Evolutionary conservation across 805 yeast species (phyloP).

Genomic region (Zygosaccharomyces kombuchaensis): DNA sequence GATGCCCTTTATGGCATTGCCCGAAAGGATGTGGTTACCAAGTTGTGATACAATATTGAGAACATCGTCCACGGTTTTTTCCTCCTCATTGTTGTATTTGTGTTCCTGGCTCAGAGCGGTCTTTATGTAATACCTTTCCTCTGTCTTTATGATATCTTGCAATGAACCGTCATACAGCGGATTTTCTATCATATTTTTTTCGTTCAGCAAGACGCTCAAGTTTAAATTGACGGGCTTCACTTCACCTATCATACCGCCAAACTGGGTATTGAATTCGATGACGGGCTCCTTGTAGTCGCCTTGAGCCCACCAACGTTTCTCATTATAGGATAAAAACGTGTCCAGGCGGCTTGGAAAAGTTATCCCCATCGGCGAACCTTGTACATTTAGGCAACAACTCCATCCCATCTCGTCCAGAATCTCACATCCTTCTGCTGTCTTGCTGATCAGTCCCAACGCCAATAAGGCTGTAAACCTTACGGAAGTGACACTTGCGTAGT

Average conservation of each 20-base stretch:
- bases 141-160: conserved; percentile 8
- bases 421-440: conserved; percentile 76
- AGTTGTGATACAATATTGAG: conserved; percentile 46
- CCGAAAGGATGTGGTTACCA: conserved; percentile 50
- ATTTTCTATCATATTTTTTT: conserved; percentile 25
- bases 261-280: conserved; percentile 16
- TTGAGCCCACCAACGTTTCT: conserved; percentile 18
- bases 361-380: conserved; percentile 42
- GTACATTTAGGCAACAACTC: conserved; percentile 47
- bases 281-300: conserved; percentile 19
- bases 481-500: conserved; percentile 48
- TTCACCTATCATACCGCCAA: conserved; percentile 18
- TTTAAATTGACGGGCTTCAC: conserved; percentile 20
- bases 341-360: conserved; percentile 38
- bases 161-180: conserved; percentile 20
- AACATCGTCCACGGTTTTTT: conserved; percentile 31
- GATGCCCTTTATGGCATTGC: conserved; percentile 55
- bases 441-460: conserved; percentile 68
- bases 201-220: conserved; percentile 24
- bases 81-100: conserved; percentile 20
- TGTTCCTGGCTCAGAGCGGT: conserved; percentile 1
- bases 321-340: conserved; percentile 32
- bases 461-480: conserved; percentile 74
- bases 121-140: conserved; percentile 11
- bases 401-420: conserved; percentile 78